Evolutionary conservation across 2,329 filamentous ascomycete species (phyloP).

Genomic region (Stachybotrys chartarum): DNA sequence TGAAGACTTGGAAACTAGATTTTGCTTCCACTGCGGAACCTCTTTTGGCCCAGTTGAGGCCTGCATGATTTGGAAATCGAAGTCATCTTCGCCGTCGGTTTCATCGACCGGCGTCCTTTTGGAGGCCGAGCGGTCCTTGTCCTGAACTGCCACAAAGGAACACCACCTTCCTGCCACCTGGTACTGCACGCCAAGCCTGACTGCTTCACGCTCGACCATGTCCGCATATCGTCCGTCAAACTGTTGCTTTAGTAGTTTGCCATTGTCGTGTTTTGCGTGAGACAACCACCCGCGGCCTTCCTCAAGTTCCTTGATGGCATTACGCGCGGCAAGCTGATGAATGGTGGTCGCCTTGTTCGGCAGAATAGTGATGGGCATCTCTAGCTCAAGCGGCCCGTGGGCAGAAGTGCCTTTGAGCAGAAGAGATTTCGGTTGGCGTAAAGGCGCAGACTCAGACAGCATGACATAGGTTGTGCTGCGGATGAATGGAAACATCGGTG

Average conservation of each 20-base stretch:
- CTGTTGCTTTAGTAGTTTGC: conserved; percentile 36
- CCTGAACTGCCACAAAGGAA: conserved; percentile 59
- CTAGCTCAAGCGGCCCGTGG: conserved; percentile 53
- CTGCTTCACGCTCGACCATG: conserved; percentile 58
- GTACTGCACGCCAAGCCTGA: conserved; percentile 56
- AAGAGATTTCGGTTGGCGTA: conserved; percentile 41
- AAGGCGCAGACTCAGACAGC: conserved; percentile 41
- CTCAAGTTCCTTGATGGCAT: conserved; percentile 62
- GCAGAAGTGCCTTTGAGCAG: conserved; percentile 49
- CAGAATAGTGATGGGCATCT: conserved; percentile 52
- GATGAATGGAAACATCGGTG: conserved; percentile 59
- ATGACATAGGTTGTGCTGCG: conserved; percentile 61
- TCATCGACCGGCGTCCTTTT: too few relatives aligned
- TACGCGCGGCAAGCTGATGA: conserved; percentile 64
- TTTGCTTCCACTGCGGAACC: too few relatives aligned
- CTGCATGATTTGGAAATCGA: too few relatives aligned
- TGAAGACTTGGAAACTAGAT: too few relatives aligned
- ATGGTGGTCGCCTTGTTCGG: conserved; percentile 44
- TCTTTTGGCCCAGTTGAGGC: too few relatives aligned
- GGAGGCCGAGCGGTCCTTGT: too few relatives aligned
- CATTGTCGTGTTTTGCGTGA: conserved; percentile 38
- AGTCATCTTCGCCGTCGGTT: too few relatives aligned
- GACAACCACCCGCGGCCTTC: conserved; percentile 61
- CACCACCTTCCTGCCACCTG: conserved; percentile 65
- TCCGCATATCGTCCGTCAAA: conserved; percentile 45